These are phyloP conservation scores for Penicillium nucicola DNA, from an alignment of 495 filamentous ascomycete genomes.

Conservation along the genomic window DNA sequence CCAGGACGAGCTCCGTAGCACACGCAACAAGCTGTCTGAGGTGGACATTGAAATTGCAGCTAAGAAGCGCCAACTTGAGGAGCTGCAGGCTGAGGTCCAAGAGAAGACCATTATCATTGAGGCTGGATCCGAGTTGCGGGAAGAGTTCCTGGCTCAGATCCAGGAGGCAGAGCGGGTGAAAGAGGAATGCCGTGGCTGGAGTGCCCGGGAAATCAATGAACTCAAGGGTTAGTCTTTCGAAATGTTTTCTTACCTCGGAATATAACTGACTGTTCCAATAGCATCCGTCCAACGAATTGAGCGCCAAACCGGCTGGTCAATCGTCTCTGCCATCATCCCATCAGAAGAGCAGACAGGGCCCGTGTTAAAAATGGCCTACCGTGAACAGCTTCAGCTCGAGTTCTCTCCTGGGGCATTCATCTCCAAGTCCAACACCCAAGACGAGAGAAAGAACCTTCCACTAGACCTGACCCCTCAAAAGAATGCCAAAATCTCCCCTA, in stretches of 20 bases:
- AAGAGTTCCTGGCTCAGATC: constrained; percentile 69
- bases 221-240: constrained; percentile 57
- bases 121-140: constrained; percentile 58
- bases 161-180: constrained; percentile 77
- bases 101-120: constrained; percentile 61
- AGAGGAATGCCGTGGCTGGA: constrained; percentile 89
- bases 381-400: constrained; percentile 68
- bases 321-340: constrained; percentile 56
- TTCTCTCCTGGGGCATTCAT: constrained; percentile 66
- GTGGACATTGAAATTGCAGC: constrained; percentile 65
- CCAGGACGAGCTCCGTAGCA: constrained; percentile 67
- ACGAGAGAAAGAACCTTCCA: constrained; percentile 19
- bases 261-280: constrained; percentile 22
- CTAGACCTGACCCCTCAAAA: constrained; percentile 28
- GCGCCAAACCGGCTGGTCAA: constrained; percentile 70
- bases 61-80: constrained; percentile 62
- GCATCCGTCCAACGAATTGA: constrained; percentile 69
- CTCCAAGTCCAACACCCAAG: constrained; percentile 13
- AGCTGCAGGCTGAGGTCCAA: constrained; percentile 59
- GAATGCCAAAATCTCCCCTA: constrained; percentile 27
- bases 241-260: constrained; percentile 5
- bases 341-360: constrained; percentile 38
- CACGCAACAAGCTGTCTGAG: constrained; percentile 59
- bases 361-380: constrained; percentile 73
- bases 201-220: constrained; percentile 66